Base-by-base conservation (phyloP, 2,329 filamentous ascomycete species). In the Westerdykella ornata region DNA sequence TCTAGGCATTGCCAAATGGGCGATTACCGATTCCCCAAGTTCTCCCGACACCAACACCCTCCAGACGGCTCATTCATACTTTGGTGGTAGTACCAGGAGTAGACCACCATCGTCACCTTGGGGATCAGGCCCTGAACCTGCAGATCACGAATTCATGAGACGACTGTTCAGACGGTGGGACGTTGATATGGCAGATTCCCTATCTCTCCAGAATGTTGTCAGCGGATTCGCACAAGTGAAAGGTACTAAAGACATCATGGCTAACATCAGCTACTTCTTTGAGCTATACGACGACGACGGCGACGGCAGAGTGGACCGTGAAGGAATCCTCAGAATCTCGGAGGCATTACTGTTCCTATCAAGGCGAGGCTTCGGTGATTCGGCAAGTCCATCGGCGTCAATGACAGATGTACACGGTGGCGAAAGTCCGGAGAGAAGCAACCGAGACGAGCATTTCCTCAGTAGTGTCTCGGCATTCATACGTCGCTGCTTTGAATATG, bases 201-300 rank as follows among this genome's bases (percentile, higher is more conserved):
- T 98, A 48, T 94, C 82, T 14, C 70, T 98, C 37, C 88, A 95
- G 58, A 87, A 97, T 53, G 88, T 98, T 2, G 92, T 97, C 4
- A 84, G 84, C 14, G 92, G 92, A 0, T 73, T 98, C 35, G 89
- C 90, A 2, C 81, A 85, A 12, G 87, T 98, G 58, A 97, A 95
- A 65, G 90, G 92, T 7, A 88, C 85, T 41, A 82, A 84, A 35
- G 92, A 98, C 65, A 96, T 98, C 51, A 96, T 98, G 90, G 87
- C 87, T 20, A 92, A 86, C 44, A 97, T 98, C 59, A 92, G 82
- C 45, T 97, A 97, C 68, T 97, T 98, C 66, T 98, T 98, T 55
- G 87, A 96, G 57, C 78, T 98, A 0, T 96, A 97, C 63, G 92
- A 98, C 60, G 90, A 98, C 51, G 84, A 90, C 56, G 78, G 81